Evolutionary conservation across 192 early-diverging fungal species (phyloP).

Genomic region (Umbelopsis sp.): DNA sequence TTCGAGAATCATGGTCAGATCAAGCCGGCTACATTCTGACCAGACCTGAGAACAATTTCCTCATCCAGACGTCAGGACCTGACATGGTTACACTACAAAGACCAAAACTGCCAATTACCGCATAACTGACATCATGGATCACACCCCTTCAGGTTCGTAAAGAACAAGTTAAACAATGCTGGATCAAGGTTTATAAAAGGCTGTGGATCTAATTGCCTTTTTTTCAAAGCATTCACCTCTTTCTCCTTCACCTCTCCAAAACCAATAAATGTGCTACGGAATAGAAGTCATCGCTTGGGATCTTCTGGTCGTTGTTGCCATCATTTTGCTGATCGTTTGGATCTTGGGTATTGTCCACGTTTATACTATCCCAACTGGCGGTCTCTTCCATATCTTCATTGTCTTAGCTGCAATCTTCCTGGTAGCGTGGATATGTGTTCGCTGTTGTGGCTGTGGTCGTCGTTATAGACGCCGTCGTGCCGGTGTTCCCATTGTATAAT

Average conservation of each 20-base stretch:
- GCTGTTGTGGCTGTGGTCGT: slow-evolving; percentile 21
- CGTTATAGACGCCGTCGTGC: slow-evolving; percentile 16
- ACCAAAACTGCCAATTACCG: not conserved
- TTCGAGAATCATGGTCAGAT: not conserved
- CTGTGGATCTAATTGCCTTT: not conserved
- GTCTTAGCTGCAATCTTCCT: slow-evolving; percentile 21
- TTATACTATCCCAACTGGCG: slow-evolving; percentile 22
- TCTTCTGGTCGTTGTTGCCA: slow-evolving; percentile 29
- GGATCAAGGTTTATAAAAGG: slow-evolving; percentile 10
- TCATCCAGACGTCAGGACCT: slow-evolving; percentile 2
- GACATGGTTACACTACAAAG: slow-evolving; percentile 12
- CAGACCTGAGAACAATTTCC: not conserved
- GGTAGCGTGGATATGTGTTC: slow-evolving; percentile 22
- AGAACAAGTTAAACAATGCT: not conserved
- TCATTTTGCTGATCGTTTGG: slow-evolving; percentile 39
- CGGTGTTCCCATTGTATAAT: not conserved
- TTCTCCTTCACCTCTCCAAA: not conserved
- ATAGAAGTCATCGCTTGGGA: slow-evolving; percentile 43
- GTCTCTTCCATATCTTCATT: slow-evolving; percentile 29
- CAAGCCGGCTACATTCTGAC: not conserved
- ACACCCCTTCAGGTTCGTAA: not conserved
- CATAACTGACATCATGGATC: slow-evolving; percentile 10
- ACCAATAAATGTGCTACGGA: slow-evolving; percentile 29
- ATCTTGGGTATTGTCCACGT: slow-evolving; percentile 22
- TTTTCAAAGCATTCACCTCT: not conserved